phyloP scores from a whole-genome alignment of 1,284 basidiomycete species.

The Malassezia furfur region DNA sequence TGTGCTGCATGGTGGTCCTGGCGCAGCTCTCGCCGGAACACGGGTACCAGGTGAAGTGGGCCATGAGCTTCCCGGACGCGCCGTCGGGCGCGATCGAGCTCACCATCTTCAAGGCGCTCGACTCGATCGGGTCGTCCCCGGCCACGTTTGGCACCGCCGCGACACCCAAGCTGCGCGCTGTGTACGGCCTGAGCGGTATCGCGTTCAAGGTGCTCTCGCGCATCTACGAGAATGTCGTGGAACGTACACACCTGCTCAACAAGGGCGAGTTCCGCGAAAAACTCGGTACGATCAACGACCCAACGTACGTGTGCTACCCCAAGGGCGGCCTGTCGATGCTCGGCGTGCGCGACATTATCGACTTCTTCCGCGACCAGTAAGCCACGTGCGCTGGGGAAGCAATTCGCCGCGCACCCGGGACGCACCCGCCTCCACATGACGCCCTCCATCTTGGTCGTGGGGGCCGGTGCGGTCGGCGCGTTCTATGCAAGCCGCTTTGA shows the following conservation, averaged over 20 bases:
- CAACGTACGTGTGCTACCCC: slow-evolving; percentile 34
- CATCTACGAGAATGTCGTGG: slow-evolving; percentile 28
- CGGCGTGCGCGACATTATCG: slow-evolving; percentile 35
- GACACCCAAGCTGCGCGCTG: slow-evolving; percentile 23
- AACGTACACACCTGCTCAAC: slow-evolving; percentile 28
- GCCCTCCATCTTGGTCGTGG: slow-evolving; percentile 42
- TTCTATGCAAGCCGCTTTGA: slow-evolving; percentile 49
- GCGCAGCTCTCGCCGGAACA: slow-evolving; percentile 54
- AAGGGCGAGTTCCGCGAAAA: slow-evolving; percentile 44
- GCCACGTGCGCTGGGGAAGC: background rate
- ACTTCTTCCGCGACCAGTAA: slow-evolving; percentile 26
- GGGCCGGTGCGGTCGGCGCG: slow-evolving; percentile 51
- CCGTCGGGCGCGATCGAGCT: slow-evolving; percentile 54
- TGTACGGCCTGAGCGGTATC: slow-evolving; percentile 34
- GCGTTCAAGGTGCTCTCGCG: slow-evolving; percentile 28
- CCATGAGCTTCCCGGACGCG: slow-evolving; percentile 55
- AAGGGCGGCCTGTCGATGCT: slow-evolving; percentile 31
- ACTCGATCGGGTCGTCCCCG: slow-evolving; percentile 51
- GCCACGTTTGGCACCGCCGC: slow-evolving; percentile 50
- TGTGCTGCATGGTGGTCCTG: slow-evolving; percentile 54
- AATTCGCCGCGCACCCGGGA: too few relatives aligned
- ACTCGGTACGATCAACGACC: slow-evolving; percentile 34
- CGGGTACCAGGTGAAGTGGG: slow-evolving; percentile 58
- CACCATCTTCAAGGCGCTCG: slow-evolving; percentile 53
- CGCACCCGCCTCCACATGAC: background rate